Evolutionary conservation across 148 eudicot species (phyloP), one percentile per base, ranked within the genome.

Genomic region (Dysphania ambrosioides): DNA sequence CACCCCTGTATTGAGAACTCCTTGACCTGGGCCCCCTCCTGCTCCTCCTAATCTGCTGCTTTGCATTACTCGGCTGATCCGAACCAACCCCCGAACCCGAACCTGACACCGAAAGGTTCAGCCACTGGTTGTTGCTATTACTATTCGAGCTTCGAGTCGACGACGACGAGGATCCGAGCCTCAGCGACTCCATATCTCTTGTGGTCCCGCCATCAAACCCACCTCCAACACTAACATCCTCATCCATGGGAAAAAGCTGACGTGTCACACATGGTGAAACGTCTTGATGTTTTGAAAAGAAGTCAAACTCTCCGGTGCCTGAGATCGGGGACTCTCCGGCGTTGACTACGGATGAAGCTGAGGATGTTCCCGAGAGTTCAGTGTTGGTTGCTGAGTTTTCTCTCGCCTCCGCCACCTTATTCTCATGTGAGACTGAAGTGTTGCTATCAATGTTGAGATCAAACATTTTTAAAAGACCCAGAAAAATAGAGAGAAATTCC

Each of bases 1-100:
- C 98, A 3, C 98, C 98, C 6, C 98, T 81, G 63, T 93, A 93
- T 84, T 93, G 96, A 29, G 98, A 93, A 79, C 98, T 93, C 77
- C 92, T 58, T 12, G 98, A 93, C 85, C 96, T 80, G 30, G 97
- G 97, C 18, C 97, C 97, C 67, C 97, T 81, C 81, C 97, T 68
- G 41, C 96, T 93, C 84, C 79, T 86, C 87, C 86, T 84, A 73
- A 81, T 87, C 86, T 72, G 82, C 77, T 75, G 86, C 68, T 79
- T 79, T 55, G 36, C 81, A 67, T 67, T 67, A 67, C 42, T 67
- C 32, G 27, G 73, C 27, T 66, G 85, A 24, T 65, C 77, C 83
- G 71, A 35, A 58, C 55, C 78, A 29, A 51, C 26, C 12, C 65
- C 81, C 41, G 41, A 15, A 38, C 72, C 82, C 68, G 79, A 58